Conservation (phyloP, 306 rosid species). For the Prunus mume region DNA sequence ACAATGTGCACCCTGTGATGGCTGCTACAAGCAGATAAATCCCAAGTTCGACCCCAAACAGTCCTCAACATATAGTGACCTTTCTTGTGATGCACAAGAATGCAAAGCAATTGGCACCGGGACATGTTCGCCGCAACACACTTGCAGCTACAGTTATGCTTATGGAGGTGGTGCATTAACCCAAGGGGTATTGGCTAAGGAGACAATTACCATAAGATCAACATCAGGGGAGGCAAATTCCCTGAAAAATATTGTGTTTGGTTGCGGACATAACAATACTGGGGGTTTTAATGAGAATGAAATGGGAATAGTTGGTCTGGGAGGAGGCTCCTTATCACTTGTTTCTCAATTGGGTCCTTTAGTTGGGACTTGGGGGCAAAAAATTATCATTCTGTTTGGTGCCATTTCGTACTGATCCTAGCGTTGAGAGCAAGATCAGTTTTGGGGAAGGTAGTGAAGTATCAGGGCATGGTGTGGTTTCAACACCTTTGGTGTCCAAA, state of each 20-base stretch:
- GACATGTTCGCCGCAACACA: conserved; percentile 38
- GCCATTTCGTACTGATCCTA: conserved; percentile 51
- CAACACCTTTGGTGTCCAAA: conserved; percentile 45
- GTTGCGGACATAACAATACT: conserved; percentile 51
- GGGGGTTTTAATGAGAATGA: conserved; percentile 54
- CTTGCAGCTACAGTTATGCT: conserved; percentile 40
- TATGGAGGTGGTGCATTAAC: conserved; percentile 34
- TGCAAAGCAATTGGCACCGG: conserved; percentile 28
- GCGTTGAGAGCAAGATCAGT: conserved; percentile 33
- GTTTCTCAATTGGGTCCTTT: conserved; percentile 45
- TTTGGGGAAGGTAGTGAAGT: conserved; percentile 59
- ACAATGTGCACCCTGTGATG: conserved; percentile 48
- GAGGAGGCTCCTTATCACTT: conserved; percentile 55
- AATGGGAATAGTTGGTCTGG: conserved; percentile 59
- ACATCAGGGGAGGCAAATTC: conserved; percentile 19
- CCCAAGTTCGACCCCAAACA: conserved; percentile 44
- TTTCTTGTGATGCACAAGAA: conserved; percentile 41
- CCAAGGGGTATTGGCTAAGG: conserved; percentile 44
- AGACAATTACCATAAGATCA: conserved; percentile 31
- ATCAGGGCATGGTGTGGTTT: conserved; percentile 46
- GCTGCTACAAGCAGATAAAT: conserved; percentile 46
- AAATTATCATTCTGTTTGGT: conserved; percentile 56
- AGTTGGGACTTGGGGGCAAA: conserved; percentile 43
- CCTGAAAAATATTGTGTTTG: conserved; percentile 37
- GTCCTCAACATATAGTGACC: conserved; percentile 37